Base-by-base conservation (phyloP, 1,284 basidiomycete species). In the Trichosporon sp. region DNA sequence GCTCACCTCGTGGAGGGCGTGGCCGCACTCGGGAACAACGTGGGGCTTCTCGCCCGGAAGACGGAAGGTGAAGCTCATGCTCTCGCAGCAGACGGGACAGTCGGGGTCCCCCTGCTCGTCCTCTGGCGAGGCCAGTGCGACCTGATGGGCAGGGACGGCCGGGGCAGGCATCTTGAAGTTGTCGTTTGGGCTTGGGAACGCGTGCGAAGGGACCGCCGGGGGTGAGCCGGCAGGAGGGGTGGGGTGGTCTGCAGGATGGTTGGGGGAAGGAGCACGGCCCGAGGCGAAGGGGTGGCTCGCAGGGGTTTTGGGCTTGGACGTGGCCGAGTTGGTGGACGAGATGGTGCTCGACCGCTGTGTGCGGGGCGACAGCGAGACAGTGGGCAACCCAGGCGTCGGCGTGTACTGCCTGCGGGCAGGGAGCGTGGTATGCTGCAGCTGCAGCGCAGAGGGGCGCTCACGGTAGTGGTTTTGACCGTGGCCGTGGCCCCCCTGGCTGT, bases 1-100 rank as follows among this genome's bases (percentile, higher is more conserved):
- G 85, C 89, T 80, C 75, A 93, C 93, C 86, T 97, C 92, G 84
- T 97, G 96, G 31, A 99, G 88, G 10, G 93, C 91, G 85, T 99
- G 96, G n/a, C 96, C 95, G 78, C 96, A 99, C 79, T 94, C 91
- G 37, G 96, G 96, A 32, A 97, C 91, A 70, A 99, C 92, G 80
- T 98, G 95, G 1, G 96, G 93, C 81, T 96, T 98, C 85, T 99
- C 96, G 16, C 96, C 96, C 0, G 91, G 92, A 21, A 94, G 86
- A 74, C 84, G 73, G 65, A 76, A 84, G 0, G 77, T 78, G 32
- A 80, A 83, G 70, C 75, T 79, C 70, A 85, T 70, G 65, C 79
- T 80, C 70, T 84, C 84, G 14, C 81, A 80, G 71, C 84, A 85
- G 14, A 85, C 78, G 0, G 84, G 83, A 64, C 84, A 85, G 63